Evolutionary conservation across 225 moss, liverwort and hornwort species (phyloP), one percentile per base, ranked within the genome.

Genomic region (Rhytidiadelphus loreus): DNA sequence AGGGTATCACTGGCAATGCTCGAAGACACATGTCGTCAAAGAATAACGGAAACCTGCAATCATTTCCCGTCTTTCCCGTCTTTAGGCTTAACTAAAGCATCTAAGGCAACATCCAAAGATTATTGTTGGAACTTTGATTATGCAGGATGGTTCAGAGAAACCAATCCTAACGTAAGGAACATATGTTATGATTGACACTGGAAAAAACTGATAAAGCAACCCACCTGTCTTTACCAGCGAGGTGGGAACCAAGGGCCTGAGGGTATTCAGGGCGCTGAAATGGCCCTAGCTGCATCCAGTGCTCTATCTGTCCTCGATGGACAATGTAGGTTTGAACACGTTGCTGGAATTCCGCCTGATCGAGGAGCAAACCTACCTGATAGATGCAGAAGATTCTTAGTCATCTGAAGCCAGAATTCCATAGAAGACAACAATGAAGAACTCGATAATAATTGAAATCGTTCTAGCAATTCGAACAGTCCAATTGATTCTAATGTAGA

Each of bases 21-120:
- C 98, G 97, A 81, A 98, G 93, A 90, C 95, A 95, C 97, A 98
- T 98, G 78, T 98, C 96, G 91, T 98, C 98, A 82, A 97, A 97
- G 88, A 97, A 98, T 68, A 98, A 87, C 26, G 96, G 98, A 93
- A 93, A 98, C 91, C 98, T 95, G 95, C 92, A 89, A 85, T 58
- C 87, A 82, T 64, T 81, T 41, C 80, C 79, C 86, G 64, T 32
- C 53, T 55, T 78, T 78, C 78, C 57, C 79, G 58, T 12, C 79
- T 41, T 79, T 39, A 81, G 75, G 62, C 8, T 19, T 85, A 69
- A 88, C 33, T 44, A 37, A 78, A 83, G 74, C 37, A 83, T 73
- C 74, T 56, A 29, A 77, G 58, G 26, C 61, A 84, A 77, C 64
- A 81, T 58, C 25, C 50, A 81, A 50, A 55, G 46, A 86, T 48